Base-by-base conservation (phyloP, 2,329 filamentous ascomycete species). In the Colletotrichum sublineola region DNA sequence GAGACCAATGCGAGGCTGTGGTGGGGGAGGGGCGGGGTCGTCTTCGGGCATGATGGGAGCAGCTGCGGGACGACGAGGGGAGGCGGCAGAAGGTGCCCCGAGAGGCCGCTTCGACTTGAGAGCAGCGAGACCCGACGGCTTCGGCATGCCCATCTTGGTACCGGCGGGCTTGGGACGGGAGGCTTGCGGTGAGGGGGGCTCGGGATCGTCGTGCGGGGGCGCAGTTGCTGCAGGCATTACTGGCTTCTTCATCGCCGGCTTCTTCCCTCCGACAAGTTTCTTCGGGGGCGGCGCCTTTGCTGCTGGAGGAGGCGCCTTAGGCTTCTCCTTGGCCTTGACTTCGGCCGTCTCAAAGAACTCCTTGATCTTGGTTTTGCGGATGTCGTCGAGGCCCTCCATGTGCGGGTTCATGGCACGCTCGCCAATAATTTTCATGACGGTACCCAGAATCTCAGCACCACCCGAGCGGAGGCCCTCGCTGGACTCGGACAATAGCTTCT, bases 341-440 rank as follows among this genome's bases (percentile, higher is more conserved):
- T 85, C 83, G 18, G 84, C 84, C 0, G 88, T 87, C 67, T 96
- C 93, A 73, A 91, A 93, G 80, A 91, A 98, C 81, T 99, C 96
- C 84, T 97, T 98, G 80, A 98, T 93, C 82, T 98, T 99, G 74
- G 88, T 93, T 84, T 97, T 98, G 73, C 95, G 90, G 76, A 98
- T 98, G 33, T 99, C 96, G 79, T 99, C 96, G 3, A 99, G 86
- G 3, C 94, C 94, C 75, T 98, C 96, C 20, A 99, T 84, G 80
- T 97, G 93, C 11, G 94, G 93, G 55, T 93, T 94, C 96, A 99
- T 99, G 64, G 94, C 94, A 69, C 96, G 91, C 82, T 99, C 97
- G 53, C 96, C 96, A 84, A 98, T 94, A 67, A 99, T 98, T 84
- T 98, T 99, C 96, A 98, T 98, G 62, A 99, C 82, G 0, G 95